These are phyloP conservation scores for Microdochium trichocladiopsis DNA, from an alignment of 2,329 filamentous ascomycete genomes.

Conservation along the genomic window DNA sequence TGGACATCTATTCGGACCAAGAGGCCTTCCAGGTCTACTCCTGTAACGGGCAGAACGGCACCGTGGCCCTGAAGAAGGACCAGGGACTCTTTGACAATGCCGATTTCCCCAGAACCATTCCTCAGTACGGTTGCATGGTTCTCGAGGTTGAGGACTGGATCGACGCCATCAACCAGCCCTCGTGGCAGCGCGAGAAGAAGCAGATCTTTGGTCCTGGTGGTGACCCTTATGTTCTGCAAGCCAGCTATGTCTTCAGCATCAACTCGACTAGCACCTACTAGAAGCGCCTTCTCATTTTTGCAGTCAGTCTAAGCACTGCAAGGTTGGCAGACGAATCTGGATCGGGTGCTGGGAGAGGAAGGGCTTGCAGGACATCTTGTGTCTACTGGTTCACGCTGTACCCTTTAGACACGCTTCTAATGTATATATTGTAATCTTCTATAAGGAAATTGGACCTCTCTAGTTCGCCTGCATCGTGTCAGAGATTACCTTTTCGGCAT, in stretches of 20 bases:
- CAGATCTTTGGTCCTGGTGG: slow-evolving; percentile 54
- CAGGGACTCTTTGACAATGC: slow-evolving; percentile 55
- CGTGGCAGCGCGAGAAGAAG: slow-evolving; percentile 65
- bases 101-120: slow-evolving; percentile 54
- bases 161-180: slow-evolving; percentile 84
- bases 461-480: too few relatives aligned
- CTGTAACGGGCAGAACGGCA: slow-evolving; percentile 71
- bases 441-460: not conserved
- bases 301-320: not conserved
- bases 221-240: slow-evolving; percentile 55
- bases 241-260: slow-evolving; percentile 53
- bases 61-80: slow-evolving; percentile 59
- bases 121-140: slow-evolving; percentile 78
- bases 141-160: slow-evolving; percentile 93
- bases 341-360: too few relatives aligned
- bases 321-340: not conserved
- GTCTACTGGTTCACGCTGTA: too few relatives aligned
- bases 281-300: not conserved
- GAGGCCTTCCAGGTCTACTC: slow-evolving; percentile 84
- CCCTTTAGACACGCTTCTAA: not conserved
- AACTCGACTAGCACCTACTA: slow-evolving; percentile 19
- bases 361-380: too few relatives aligned
- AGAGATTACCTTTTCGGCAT: too few relatives aligned
- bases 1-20: slow-evolving; percentile 80
- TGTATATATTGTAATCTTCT: not conserved